Base-by-base conservation (phyloP, 352 stramenopile species). In the Thraustochytrium sp. region DNA sequence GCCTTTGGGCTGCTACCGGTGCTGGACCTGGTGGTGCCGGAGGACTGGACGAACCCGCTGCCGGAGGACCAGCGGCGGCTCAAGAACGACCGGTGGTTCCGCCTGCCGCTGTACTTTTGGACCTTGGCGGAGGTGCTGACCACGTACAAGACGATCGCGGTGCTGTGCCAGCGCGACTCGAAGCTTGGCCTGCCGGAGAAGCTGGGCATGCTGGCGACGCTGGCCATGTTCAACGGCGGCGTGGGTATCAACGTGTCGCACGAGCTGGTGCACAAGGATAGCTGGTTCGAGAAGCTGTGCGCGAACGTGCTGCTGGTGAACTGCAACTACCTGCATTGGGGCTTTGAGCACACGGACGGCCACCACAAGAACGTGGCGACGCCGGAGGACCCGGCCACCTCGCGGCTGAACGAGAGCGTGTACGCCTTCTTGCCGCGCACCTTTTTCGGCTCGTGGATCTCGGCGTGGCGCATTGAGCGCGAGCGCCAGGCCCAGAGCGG, bases 341-440 rank as follows among this genome's bases (percentile, higher is more conserved):
- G 59, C 29, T 40, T 73, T 18, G 82, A 85, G 77, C 82, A 85
- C 49, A 38, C 82, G 26, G 26, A 54, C 21, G 82, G 82, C 26
- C 82, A 85, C 54, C 82, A 85, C 64, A 44, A 51, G 51, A 49
- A 86, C 36, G 82, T 85, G 49, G 74, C 82, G 34, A 85, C 82
- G 11, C 82, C 82, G 36, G 31, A 83, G 37, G 82, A 85, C 78
- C 82, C 82, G 46, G 82, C 82, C 16, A 86, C 40, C n/a, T 76
- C 82, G 29, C 75, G 78, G 2, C 29, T 49, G 21, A 68, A 68
- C 61, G 54, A 85, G 37, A 84, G n/a, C 2, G 31, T 85, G 26
- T 85, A 85, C 34, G 59, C 48, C 3, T 85, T 85, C 37, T 42
- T 85, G 21, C 56, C 56, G 31, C 82, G 64, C 46, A 83, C 82